Base-by-base conservation (phyloP, 2,329 filamentous ascomycete species). In the Verticillium tricorpus region DNA sequence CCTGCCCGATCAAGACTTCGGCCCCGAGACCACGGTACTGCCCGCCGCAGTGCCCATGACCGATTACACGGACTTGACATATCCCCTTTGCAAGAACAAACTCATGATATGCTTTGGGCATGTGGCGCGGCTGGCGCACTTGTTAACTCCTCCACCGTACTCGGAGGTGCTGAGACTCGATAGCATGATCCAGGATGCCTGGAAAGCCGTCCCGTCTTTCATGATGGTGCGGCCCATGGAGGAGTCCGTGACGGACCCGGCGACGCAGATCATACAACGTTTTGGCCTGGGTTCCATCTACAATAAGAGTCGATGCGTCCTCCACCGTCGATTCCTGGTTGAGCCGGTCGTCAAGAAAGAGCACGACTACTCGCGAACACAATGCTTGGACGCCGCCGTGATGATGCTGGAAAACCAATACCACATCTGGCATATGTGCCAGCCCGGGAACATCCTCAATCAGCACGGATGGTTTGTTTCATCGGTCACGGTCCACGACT, bases 1-100 rank as follows among this genome's bases (percentile, higher is more conserved):
- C 70, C 71, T 90, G 35, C 78, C 84, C 59, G 88, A 91, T 69
- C 82, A 86, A 35, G 88, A 91, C 69, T 88, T 90, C 66, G 78
- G 80, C 64, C 82, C 86, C 70, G 74, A 84, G 62, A 80, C 77
- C 55, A 73, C 73, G 32, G 78, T 79, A 55, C 72, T 91, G 50
- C 88, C 88, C 0, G 79, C 80, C 0, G 73, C 82, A 2, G 78
- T 87, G 19, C 85, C 87, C 1, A 68, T 75, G n/a, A 76, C 78
- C 3, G 86, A 90, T 64, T 82, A 85, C 59, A 90, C 88, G 0
- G 75, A 80, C 2, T 78, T 85, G 72, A 81, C 80, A 19, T 86
- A 87, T 61, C 76, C 81, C 2, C 81, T 85, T 50, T 74, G 76
- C 65, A 87, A 86, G 70, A 77, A 78, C 15, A 70, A 69, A 52